Evolutionary conservation across 768 basidiomycete species (phyloP).

Genomic region (Pisolithus orientalis): DNA sequence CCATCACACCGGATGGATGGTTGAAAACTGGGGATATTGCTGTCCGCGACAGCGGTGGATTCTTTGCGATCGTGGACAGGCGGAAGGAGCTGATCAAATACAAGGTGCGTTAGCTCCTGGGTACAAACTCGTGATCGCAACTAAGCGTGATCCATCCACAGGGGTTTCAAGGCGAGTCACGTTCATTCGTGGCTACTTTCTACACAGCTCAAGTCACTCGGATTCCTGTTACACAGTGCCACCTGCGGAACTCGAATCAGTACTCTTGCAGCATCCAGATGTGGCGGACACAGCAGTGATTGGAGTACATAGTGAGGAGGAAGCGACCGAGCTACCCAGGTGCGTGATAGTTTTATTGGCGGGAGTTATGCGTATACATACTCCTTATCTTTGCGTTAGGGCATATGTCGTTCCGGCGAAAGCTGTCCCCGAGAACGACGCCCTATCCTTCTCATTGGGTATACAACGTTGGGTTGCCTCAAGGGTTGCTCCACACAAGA

Average conservation of each 20-base stretch:
- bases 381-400: slow-evolving; percentile 24
- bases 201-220: background rate
- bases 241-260: slow-evolving; percentile 78
- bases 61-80: slow-evolving; percentile 68
- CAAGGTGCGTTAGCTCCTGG: slow-evolving; percentile 35
- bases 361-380: background rate
- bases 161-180: slow-evolving; percentile 65
- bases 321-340: slow-evolving; percentile 82
- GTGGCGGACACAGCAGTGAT: slow-evolving; percentile 80
- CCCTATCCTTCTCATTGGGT: slow-evolving; percentile 34
- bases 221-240: slow-evolving; percentile 45
- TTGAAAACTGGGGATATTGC: slow-evolving; percentile 88
- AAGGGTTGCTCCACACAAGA: slow-evolving; percentile 74
- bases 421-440: slow-evolving; percentile 13
- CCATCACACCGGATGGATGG: slow-evolving; percentile 73
- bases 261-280: slow-evolving; percentile 68
- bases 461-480: slow-evolving; percentile 60
- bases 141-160: slow-evolving; percentile 16
- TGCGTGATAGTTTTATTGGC: slow-evolving; percentile 11
- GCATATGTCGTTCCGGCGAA: slow-evolving; percentile 47
- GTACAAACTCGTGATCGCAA: background rate
- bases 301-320: slow-evolving; percentile 56
- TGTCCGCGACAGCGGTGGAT: slow-evolving; percentile 59
- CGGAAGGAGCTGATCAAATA: slow-evolving; percentile 75
- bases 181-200: background rate